Conservation (phyloP, 2,329 filamentous ascomycete species). For the Fusarium sp. region DNA sequence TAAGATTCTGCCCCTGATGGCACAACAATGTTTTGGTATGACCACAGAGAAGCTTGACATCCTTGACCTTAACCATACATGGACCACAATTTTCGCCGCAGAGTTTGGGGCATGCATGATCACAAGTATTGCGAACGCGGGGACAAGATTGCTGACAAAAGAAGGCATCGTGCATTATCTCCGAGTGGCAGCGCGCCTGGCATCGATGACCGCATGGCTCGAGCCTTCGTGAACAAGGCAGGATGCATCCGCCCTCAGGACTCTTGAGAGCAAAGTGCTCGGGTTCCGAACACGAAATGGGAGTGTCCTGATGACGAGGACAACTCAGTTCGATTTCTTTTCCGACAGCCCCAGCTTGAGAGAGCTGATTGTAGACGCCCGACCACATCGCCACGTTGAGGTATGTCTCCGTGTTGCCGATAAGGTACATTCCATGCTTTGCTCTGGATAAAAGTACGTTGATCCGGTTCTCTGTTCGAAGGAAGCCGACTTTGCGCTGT, state of each 20-base stretch:
- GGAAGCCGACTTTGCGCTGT: conserved; percentile 70
- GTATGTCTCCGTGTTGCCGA: conserved; percentile 73
- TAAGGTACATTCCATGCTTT: conserved; percentile 75
- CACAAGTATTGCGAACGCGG: conserved; percentile 56
- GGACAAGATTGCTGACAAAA: conserved; percentile 59
- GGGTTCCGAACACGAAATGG: conserved; percentile 62
- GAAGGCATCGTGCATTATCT: conserved; percentile 59
- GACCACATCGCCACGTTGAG: conserved; percentile 66
- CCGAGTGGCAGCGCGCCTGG: conserved; percentile 59
- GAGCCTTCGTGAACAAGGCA: conserved; percentile 61
- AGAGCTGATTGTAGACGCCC: conserved; percentile 29
- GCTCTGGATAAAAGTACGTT: conserved; percentile 76
- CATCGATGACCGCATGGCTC: conserved; percentile 61
- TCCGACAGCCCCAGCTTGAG: conserved; percentile 58
- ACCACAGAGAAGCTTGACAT: conserved; percentile 37
- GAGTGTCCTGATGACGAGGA: conserved; percentile 66
- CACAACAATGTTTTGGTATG: conserved; percentile 28
- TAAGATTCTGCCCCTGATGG: background rate
- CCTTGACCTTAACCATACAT: conserved; percentile 21
- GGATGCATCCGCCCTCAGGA: conserved; percentile 71
- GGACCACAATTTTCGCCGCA: conserved; percentile 58
- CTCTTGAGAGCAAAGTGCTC: conserved; percentile 67
- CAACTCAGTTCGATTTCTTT: conserved; percentile 65
- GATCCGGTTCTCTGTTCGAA: conserved; percentile 74
- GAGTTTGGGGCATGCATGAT: conserved; percentile 56